phyloP scores from a whole-genome alignment of 1,284 basidiomycete species.

The Ceratobasidium sp. region DNA sequence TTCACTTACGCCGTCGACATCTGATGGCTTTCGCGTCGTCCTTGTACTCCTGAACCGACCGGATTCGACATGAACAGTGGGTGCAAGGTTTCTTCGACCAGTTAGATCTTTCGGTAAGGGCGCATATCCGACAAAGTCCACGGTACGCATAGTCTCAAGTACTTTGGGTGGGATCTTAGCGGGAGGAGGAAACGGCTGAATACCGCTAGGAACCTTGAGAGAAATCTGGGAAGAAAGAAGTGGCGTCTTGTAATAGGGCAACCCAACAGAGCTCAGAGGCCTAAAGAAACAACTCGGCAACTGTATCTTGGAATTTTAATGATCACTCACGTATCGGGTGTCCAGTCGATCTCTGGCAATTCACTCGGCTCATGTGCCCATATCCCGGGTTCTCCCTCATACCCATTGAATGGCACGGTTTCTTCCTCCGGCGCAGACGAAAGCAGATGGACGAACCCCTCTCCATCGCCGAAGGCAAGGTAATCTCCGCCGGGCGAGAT shows the following conservation, averaged over 20 bases:
- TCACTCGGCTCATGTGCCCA: conserved; percentile 84
- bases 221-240: conserved; percentile 82
- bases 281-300: conserved; percentile 58
- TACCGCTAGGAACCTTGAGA: conserved; percentile 63
- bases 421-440: conserved; percentile 79
- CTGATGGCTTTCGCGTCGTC: conserved; percentile 32
- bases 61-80: conserved; percentile 62
- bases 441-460: conserved; percentile 88
- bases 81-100: conserved; percentile 83
- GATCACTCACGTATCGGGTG: conserved; percentile 76
- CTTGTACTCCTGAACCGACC: conserved; percentile 86
- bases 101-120: conserved; percentile 84
- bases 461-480: conserved; percentile 91
- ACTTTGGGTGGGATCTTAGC: conserved; percentile 84
- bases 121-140: conserved; percentile 92
- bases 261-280: conserved; percentile 89
- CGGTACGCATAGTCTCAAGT: conserved; percentile 81
- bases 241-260: conserved; percentile 85
- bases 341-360: conserved; percentile 83
- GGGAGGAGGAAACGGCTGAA: conserved; percentile 71
- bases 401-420: conserved; percentile 85
- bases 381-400: conserved; percentile 84
- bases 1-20: conserved; percentile 35
- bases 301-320: conserved; percentile 4
- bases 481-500: conserved; percentile 90